Evolutionary conservation across 768 basidiomycete species (phyloP), one percentile per base, ranked within the genome.

Genomic region (Tephrocybe sp.): DNA sequence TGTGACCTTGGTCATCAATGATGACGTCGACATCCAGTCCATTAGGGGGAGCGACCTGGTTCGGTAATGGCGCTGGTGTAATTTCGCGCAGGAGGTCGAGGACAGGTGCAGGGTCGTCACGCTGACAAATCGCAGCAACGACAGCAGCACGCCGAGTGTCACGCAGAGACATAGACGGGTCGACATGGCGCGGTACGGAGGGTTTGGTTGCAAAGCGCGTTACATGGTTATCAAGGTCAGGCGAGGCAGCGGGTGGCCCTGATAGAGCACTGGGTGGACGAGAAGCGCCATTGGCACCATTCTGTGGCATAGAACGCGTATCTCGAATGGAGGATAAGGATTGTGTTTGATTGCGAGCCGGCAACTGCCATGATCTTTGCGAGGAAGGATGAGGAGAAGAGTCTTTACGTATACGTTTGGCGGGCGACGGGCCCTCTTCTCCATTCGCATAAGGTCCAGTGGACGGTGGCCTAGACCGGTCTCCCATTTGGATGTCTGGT

Each of bases 1-100:
- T 92, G 65, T 99, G 97, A 0, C 92, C 91, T 59, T 93, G 88
- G 55, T 97, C 91, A 59, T 99, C 97, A 34, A 99, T 78, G 34
- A 95, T 76, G n/a, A 79, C 75, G 62, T 98, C 89, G 41, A 91
- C 70, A 50, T 94, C 91, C 30, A 75, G 56, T n/a, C 60, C 52
- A 12, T 58, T 56, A 8, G 60, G 56, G 10, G 52, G 50, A n/a
- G 51, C 47, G 19, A 60, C 59, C 22, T 61, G 61, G 23, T 57
- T 62, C 42, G 67, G 75, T 64, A 65, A 56, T 11, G 68, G 66
- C 36, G 74, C 72, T 1, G 78, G 71, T 5, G 79, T 72, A 18
- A 86, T 74, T 63, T 84, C 84, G 37, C 84, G 84, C 18, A 91
- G 67, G 22, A 84, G 69, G 41, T 85, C 79, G 3, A 91, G 64